Conservation (phyloP, 23 red algal species). For the Gracilaria vermiculophylla region DNA sequence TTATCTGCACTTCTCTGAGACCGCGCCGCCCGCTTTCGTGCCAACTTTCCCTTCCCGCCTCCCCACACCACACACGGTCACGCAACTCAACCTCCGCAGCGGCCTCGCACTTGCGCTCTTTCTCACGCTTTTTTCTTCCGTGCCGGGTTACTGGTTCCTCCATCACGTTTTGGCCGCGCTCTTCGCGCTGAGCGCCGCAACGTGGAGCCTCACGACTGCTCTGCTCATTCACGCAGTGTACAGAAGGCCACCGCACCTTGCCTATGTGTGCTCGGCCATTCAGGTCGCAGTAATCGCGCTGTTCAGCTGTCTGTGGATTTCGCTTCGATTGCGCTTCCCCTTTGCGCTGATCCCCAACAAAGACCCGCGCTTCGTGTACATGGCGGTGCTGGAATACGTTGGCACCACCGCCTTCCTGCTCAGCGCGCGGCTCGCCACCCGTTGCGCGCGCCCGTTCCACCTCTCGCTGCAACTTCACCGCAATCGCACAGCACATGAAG, state of each 20-base stretch:
- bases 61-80: background rate
- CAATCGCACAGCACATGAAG: background rate
- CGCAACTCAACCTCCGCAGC: background rate
- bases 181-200: slow-evolving; percentile 45
- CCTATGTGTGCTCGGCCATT: background rate
- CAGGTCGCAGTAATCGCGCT: slow-evolving; percentile 22
- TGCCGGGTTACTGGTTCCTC: slow-evolving; percentile 47
- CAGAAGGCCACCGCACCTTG: background rate
- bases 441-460: background rate
- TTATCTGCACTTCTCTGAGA: background rate
- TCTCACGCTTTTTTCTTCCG: slow-evolving; percentile 20
- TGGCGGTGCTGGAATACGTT: slow-evolving; percentile 57
- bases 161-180: slow-evolving; percentile 52
- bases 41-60: background rate
- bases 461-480: background rate
- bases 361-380: slow-evolving; percentile 49
- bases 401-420: slow-evolving; percentile 33
- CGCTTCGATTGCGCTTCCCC: slow-evolving; percentile 32
- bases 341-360: slow-evolving; percentile 47
- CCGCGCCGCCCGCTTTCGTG: background rate
- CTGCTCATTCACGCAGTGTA: background rate
- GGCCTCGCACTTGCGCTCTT: slow-evolving; percentile 45
- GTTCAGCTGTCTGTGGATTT: slow-evolving; percentile 46
- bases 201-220: slow-evolving; percentile 10
- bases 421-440: background rate